Evolutionary conservation across 1,284 basidiomycete species (phyloP).

Genomic region (Cryptococcus jaspeensis): DNA sequence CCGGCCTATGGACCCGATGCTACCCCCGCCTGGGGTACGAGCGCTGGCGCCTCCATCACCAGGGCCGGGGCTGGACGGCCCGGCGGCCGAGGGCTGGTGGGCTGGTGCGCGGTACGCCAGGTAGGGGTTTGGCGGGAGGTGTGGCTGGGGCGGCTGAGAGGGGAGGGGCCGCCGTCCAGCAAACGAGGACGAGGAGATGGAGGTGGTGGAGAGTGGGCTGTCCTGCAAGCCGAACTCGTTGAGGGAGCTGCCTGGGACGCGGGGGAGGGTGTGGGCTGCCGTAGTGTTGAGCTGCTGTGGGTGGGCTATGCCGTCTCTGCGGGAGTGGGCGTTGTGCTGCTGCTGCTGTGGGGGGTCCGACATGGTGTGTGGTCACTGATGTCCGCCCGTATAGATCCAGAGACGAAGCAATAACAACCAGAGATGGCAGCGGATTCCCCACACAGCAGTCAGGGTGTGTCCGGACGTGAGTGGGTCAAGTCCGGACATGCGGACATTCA

Average conservation of each 20-base stretch:
- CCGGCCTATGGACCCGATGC: constrained; percentile 7
- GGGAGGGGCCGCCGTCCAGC: constrained; percentile 20
- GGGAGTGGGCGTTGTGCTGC: too few species aligned
- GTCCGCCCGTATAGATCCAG: too few species aligned
- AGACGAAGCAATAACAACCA: too few species aligned
- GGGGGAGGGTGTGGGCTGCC: neutral
- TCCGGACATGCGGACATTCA: too few species aligned
- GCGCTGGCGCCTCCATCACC: too few species aligned
- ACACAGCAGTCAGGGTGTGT: too few species aligned
- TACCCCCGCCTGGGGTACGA: neutral
- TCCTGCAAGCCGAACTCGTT: neutral
- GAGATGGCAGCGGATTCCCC: too few species aligned
- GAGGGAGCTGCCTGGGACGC: neutral
- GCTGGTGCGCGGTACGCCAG: constrained; percentile 2
- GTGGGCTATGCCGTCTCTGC: too few species aligned
- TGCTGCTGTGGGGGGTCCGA: too few species aligned
- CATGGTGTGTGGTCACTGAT: too few species aligned
- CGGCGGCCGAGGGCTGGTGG: neutral
- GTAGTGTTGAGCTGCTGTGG: too few species aligned
- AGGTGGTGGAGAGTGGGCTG: neutral
- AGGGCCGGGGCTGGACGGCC: neutral
- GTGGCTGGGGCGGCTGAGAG: constrained; percentile 12
- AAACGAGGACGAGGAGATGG: neutral
- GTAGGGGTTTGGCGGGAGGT: constrained; percentile 9
- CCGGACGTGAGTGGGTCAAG: too few species aligned